Conservation (phyloP, 805 yeast genomes). For the Danielia oregonensis region DNA sequence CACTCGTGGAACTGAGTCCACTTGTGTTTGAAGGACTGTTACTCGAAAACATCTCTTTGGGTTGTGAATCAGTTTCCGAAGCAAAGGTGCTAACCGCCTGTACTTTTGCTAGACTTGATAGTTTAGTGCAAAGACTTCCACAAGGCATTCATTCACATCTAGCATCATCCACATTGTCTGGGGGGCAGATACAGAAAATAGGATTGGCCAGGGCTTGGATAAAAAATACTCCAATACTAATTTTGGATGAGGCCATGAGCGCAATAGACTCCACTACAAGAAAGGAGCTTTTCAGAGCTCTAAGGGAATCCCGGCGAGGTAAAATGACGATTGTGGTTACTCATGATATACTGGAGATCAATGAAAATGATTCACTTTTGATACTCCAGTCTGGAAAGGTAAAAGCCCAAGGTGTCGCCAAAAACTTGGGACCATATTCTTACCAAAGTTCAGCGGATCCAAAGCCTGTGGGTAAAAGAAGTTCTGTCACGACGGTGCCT, state of each 20-base stretch:
- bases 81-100: slow-evolving; percentile 39
- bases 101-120: slow-evolving; percentile 48
- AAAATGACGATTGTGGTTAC: slow-evolving; percentile 80
- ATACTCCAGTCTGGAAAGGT: slow-evolving; percentile 55
- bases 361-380: slow-evolving; percentile 52
- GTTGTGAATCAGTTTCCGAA: slow-evolving; percentile 15
- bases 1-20: slow-evolving; percentile 71
- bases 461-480: not conserved
- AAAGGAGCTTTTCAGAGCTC: slow-evolving; percentile 41
- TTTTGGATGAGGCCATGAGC: slow-evolving; percentile 83
- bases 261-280: slow-evolving; percentile 65
- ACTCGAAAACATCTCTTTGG: slow-evolving; percentile 17
- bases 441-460: too few species aligned
- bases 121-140: slow-evolving; percentile 46
- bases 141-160: slow-evolving; percentile 54
- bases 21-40: slow-evolving; percentile 44
- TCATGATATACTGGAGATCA: slow-evolving; percentile 66
- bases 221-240: slow-evolving; percentile 67
- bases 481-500: not conserved
- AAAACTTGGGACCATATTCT: not conserved
- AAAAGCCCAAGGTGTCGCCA: slow-evolving; percentile 5
- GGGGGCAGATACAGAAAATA: slow-evolving; percentile 87
- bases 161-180: slow-evolving; percentile 56
- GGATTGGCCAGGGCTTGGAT: slow-evolving; percentile 80
- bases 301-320: slow-evolving; percentile 58